Evolutionary conservation across 1,284 basidiomycete genomes (phyloP), one percentile per base, ranked within the genome.

Genomic region (Tylopilus orsonianus): DNA sequence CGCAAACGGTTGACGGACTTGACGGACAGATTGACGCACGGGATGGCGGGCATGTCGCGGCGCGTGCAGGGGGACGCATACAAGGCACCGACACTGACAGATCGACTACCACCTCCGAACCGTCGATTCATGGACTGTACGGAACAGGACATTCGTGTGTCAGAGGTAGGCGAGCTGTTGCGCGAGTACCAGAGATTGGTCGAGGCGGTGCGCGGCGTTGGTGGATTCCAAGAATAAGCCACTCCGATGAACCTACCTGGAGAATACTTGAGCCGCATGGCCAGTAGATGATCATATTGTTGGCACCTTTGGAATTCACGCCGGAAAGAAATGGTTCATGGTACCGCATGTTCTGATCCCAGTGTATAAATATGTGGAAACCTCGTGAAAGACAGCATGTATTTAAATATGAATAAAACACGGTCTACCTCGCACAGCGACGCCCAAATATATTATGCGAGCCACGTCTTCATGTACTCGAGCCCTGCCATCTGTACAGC

Each of bases 111-210:
- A 1, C 84, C 83, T 13, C 88, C 87, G 0, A 83, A 79, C 45
- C 68, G 73, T 34, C 77, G 82, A 8, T 90, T 90, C 61, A 49
- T 90, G 48, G 78, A 85, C 53, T 86, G 85, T 54, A 73, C 77
- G 2, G 75, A 80, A 41, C 87, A 85, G 47, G 90, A 93, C 56
- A 68, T 93, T 48, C 78, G 75, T 44, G 69, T 93, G 19, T 80
- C 81, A 0, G 92, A 94, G 59, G 81, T 93, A 2, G 80, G 75
- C 0, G 81, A 85, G 52, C 71, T 94, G 32, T 69, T 94, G 58
- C 68, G 73, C 24, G 91, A 93, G 54, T 93, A 94, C 66, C 79
- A 81, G 52, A 72, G 84, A 18, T 61, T 90, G 41, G 86, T 77
- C 2, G 75, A 79, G 27, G 73, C 67, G 30, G 64, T 82, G 32